Evolutionary conservation across 179 eudicot species (phyloP), one percentile per base, ranked within the genome.

Genomic region (Sideroxylon spinosum): DNA sequence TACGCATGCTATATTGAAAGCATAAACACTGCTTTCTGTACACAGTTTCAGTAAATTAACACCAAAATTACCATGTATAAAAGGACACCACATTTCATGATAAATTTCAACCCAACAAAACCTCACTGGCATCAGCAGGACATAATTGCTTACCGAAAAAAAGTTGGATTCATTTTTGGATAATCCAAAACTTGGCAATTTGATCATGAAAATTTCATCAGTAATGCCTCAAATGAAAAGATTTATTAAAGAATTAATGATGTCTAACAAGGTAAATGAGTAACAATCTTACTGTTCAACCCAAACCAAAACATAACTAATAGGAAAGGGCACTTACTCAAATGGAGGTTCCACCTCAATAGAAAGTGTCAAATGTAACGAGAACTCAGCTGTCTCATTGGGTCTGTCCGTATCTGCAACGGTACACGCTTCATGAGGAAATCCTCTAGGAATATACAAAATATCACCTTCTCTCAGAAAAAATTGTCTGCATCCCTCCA

Each of bases 321-420:
- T 26, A 28, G 22, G 23, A 68, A 46, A 0, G 78, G 68, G 37
- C 75, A 87, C 98, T 92, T 89, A 94, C 98, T 87, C 94, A 82
- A 94, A 94, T 62, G 98, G 97, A 84, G 93, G 91, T 86, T 88
- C 97, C 78, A 92, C 88, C 84, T 92, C 98, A 74, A 94, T 75
- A 74, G 90, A 88, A 62, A 94, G 90, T 23, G 98, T 94, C 67
- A 94, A 86, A 88, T 94, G 98, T 59, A 90, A 82, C 57, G 98
- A 94, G 73, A 85, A 87, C 19, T 74, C 85, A 48, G 71, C 68
- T 74, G 56, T 79, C 9, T 72, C 74, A 66, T 74, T 76, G 48
- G 71, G 76, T 64, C 78, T 82, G 74, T 81, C 82, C 52, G 63
- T 76, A 74, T 78, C 86, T 63, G 68, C 22, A 76, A 76, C 37